Percentiles rank a stretch among this genome's conserved stretches.
Evolutionary conservation across 257 asterid genomes (phyloP).

Genomic region (Nicotiana knightiana): DNA sequence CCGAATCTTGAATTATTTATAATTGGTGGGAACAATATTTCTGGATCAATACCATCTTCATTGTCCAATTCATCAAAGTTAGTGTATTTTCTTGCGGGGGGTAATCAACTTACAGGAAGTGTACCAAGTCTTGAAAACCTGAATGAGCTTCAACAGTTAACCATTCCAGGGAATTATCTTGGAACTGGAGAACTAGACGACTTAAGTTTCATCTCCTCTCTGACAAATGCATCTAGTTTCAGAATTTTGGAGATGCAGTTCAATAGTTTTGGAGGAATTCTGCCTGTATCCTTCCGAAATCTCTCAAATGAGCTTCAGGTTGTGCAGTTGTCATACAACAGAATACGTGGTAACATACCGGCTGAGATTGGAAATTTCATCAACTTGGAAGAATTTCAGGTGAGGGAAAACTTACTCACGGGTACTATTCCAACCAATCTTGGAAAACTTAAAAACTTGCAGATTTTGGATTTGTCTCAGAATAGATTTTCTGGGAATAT

Average conservation of each 20-base stretch:
- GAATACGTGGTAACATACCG: conserved; percentile 15
- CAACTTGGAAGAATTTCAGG: conserved; percentile 9
- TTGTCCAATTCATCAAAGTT: conserved; percentile 16
- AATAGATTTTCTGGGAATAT: conserved; percentile 18
- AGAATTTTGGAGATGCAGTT: neutral
- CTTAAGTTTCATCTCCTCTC: conserved; percentile 16
- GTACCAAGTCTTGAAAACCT: conserved; percentile 20
- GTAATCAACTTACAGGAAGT: conserved; percentile 13
- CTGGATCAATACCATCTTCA: conserved; percentile 18
- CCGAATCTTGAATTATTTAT: conserved; percentile 16
- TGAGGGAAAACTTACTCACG: conserved; percentile 16
- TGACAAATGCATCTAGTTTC: conserved; percentile 9
- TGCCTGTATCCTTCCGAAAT: conserved; percentile 17
- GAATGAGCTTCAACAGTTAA: conserved; percentile 8
- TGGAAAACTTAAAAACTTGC: conserved; percentile 14
- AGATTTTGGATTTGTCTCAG: conserved; percentile 2
- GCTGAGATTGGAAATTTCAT: conserved; percentile 16
- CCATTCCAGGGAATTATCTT: conserved; percentile 7
- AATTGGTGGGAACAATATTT: conserved; percentile 16
- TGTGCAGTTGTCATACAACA: conserved; percentile 5
- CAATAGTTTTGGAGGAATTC: conserved; percentile 13
- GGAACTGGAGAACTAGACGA: conserved; percentile 13
- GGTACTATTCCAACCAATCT: conserved; percentile 13
- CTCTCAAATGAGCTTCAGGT: conserved; percentile 9
- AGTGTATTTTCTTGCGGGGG: conserved; percentile 3